A percentile compares a stretch with the other conserved stretches of the same genome.
Evolutionary conservation across 768 basidiomycete species (phyloP).

Genomic region (Amanita exitialis): DNA sequence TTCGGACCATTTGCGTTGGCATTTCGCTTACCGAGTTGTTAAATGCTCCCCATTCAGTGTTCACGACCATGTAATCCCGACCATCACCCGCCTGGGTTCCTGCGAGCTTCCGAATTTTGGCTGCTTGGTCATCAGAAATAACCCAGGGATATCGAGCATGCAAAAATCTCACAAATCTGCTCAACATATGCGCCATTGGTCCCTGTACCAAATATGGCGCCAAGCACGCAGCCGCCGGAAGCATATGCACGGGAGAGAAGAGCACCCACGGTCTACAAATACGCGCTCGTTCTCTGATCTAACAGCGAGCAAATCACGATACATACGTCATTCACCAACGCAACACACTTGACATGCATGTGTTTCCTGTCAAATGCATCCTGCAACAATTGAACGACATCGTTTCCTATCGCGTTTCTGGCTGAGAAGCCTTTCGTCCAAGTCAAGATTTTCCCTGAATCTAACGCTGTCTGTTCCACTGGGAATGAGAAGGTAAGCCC

Average conservation of each 20-base stretch:
- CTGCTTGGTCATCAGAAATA: slow-evolving; percentile 13
- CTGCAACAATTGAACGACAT: slow-evolving; percentile 83
- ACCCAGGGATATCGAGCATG: background rate
- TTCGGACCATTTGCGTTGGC: background rate
- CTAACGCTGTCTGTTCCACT: slow-evolving; percentile 91
- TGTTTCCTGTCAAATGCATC: slow-evolving; percentile 89
- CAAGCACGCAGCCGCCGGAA: slow-evolving; percentile 82
- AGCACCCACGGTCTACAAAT: slow-evolving; percentile 82
- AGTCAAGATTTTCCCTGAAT: slow-evolving; percentile 81
- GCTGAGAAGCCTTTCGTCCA: slow-evolving; percentile 97
- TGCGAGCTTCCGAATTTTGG: slow-evolving; percentile 77
- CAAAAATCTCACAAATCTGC: slow-evolving; percentile 39
- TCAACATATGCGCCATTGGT: slow-evolving; percentile 99
- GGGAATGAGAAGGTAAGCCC: slow-evolving; percentile 98
- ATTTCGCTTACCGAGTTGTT: slow-evolving; percentile 67
- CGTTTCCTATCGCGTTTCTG: slow-evolving; percentile 81
- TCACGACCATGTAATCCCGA: slow-evolving; percentile 85
- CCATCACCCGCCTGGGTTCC: slow-evolving; percentile 47
- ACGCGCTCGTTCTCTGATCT: slow-evolving; percentile 1
- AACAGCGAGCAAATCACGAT: background rate
- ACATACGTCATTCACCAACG: slow-evolving; percentile 89
- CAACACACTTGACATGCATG: slow-evolving; percentile 84
- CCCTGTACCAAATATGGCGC: slow-evolving; percentile 94
- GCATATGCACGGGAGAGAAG: slow-evolving; percentile 89
- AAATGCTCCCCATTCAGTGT: slow-evolving; percentile 98